Conservation (phyloP, 1,284 basidiomycete genomes). For the Rhodotorula sp. region DNA sequence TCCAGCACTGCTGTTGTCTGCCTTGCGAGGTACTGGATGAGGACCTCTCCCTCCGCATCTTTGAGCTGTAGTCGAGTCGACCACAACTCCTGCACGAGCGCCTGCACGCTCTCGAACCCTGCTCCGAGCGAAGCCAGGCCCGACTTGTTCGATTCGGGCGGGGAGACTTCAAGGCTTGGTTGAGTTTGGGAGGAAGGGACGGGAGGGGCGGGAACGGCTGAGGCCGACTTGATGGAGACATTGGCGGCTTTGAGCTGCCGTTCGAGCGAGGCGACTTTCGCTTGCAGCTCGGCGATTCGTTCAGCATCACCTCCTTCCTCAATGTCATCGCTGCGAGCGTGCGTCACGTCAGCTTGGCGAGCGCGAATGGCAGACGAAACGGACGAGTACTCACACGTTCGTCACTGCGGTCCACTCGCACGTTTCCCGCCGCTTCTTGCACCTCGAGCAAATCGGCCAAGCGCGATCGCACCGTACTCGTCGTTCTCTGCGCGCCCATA, state of each 20-base stretch:
- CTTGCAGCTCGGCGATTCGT: slow-evolving; percentile 12
- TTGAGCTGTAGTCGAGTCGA: background rate
- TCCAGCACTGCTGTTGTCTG: background rate
- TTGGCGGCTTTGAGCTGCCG: slow-evolving; percentile 17
- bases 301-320: slow-evolving; percentile 27
- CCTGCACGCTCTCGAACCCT: background rate
- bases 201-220: background rate
- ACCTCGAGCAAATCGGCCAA: slow-evolving; percentile 29
- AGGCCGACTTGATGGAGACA: background rate
- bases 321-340: slow-evolving; percentile 5
- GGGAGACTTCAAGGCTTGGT: no score
- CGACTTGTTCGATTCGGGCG: no score
- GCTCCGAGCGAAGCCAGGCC: no score
- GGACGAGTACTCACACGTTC: slow-evolving; percentile 15
- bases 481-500: slow-evolving; percentile 10
- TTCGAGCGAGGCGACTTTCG: slow-evolving; percentile 25
- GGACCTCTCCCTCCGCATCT: background rate
- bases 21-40: slow-evolving; percentile 6
- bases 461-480: slow-evolving; percentile 31
- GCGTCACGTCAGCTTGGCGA: background rate
- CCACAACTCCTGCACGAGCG: slow-evolving; percentile 11
- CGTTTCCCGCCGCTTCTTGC: slow-evolving; percentile 26
- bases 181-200: no score
- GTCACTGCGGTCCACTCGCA: slow-evolving; percentile 25
- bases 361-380: no score